Evolutionary conservation across 75 land plant genomes (phyloP).

Genomic region (Chamaecyparis obtusa): DNA sequence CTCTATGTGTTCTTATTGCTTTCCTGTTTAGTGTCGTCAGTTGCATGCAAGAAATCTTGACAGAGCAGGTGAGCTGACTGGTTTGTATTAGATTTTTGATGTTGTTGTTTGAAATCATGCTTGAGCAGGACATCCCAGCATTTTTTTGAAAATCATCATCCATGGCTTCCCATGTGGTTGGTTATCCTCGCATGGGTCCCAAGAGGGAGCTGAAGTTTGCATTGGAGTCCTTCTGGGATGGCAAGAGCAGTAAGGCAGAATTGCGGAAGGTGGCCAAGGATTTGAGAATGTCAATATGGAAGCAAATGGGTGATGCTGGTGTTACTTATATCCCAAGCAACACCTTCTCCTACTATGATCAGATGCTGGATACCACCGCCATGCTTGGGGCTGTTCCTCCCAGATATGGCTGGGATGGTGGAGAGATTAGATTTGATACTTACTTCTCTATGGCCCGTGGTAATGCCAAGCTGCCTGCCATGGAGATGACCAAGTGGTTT

Average conservation of each 20-base stretch:
- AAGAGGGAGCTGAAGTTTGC: conserved; percentile 82
- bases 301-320: conserved; percentile 70
- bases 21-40: background rate
- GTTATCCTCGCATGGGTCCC: conserved; percentile 78
- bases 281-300: conserved; percentile 65
- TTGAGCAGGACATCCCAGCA: background rate
- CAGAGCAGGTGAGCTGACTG: background rate
- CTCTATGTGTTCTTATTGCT: background rate
- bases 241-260: conserved; percentile 56
- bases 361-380: conserved; percentile 80
- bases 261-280: conserved; percentile 57
- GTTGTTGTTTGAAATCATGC: background rate
- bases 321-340: conserved; percentile 77
- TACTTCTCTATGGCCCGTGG: conserved; percentile 94
- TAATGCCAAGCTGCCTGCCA: conserved; percentile 74
- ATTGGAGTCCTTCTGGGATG: conserved; percentile 75
- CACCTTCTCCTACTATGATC: conserved; percentile 85
- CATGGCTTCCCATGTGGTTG: conserved; percentile 73
- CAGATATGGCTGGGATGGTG: conserved; percentile 70
- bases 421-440: conserved; percentile 69
- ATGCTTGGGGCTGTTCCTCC: conserved; percentile 83
- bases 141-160: background rate
- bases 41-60: background rate
- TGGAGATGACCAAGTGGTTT: conserved; percentile 97
- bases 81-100: background rate